A percentile compares a stretch with the other conserved stretches of the same genome.
These are phyloP conservation scores for Eleusine coracana DNA, from an alignment of 176 grass and related monocot genomes.

Conservation along the genomic window DNA sequence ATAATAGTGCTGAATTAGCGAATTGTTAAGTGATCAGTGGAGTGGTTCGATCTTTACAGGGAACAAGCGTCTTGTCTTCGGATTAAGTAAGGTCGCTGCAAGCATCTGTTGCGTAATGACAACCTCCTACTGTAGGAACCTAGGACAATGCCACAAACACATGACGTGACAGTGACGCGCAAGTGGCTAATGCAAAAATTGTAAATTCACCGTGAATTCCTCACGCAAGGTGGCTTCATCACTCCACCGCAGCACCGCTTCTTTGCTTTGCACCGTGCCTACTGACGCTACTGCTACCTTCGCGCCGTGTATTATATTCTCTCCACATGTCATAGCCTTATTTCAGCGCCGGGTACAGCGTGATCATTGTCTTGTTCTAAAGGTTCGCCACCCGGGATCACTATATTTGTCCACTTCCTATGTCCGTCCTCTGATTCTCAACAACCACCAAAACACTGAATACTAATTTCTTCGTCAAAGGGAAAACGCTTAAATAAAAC, in stretches of 20 bases:
- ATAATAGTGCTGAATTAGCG: background rate
- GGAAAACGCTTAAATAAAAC: background rate
- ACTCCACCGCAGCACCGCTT: too few species aligned
- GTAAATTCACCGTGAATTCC: background rate
- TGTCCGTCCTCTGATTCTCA: background rate
- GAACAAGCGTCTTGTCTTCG: background rate
- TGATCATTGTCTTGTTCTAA: background rate
- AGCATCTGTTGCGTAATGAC: background rate
- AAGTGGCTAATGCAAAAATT: background rate
- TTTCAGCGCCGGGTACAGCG: background rate
- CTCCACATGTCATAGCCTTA: background rate
- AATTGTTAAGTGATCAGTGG: background rate
- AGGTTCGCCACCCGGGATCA: background rate
- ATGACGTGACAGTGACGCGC: background rate
- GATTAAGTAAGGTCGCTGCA: background rate
- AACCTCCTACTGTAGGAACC: background rate
- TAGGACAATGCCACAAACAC: background rate
- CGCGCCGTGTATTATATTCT: too few species aligned
- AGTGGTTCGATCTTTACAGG: background rate
- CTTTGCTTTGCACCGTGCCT: too few species aligned
- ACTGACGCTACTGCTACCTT: too few species aligned
- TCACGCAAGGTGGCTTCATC: background rate
- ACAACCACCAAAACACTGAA: background rate
- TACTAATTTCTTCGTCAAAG: background rate
- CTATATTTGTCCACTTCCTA: background rate